Evolutionary conservation across 768 basidiomycete genomes (phyloP).

Genomic region (Mycena haematopus): DNA sequence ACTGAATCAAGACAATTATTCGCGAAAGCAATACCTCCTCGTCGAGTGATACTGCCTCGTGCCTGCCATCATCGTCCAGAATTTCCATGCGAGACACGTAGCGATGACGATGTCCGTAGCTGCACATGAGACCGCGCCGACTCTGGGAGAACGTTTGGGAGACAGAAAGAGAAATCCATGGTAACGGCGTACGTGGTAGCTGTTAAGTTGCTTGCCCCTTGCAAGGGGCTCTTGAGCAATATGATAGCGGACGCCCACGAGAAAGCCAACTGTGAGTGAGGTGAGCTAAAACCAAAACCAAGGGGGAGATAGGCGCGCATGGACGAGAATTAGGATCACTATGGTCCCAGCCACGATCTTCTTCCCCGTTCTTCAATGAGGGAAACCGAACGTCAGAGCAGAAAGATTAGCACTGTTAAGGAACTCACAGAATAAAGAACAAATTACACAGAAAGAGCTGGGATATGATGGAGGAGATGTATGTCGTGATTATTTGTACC

Average conservation of each 20-base stretch:
- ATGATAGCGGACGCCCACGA: constrained; percentile 11
- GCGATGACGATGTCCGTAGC: constrained; percentile 12
- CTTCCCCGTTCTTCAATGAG: not conserved
- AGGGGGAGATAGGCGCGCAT: not conserved
- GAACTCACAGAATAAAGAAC: constrained; percentile 7
- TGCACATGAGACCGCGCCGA: constrained; percentile 14
- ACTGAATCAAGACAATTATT: not conserved
- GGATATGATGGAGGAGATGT: not conserved
- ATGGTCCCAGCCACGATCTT: not conserved
- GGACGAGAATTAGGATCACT: constrained; percentile 1
- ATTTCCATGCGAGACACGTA: not conserved
- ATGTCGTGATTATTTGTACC: not conserved
- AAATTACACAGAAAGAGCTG: constrained; percentile 16
- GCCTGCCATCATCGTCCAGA: constrained; percentile 2
- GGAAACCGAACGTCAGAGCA: no score
- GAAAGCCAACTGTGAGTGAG: not conserved
- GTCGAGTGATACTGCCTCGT: not conserved
- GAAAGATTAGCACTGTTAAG: not conserved
- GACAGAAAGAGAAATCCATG: not conserved
- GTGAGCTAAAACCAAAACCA: not conserved
- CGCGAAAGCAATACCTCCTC: not conserved
- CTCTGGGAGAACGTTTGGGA: not conserved
- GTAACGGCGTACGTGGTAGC: constrained; percentile 1
- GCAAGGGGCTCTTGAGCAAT: not conserved
- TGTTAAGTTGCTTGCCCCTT: not conserved